Base-by-base conservation (phyloP, 2,329 filamentous ascomycete genomes). In the Zalaria sp. region DNA sequence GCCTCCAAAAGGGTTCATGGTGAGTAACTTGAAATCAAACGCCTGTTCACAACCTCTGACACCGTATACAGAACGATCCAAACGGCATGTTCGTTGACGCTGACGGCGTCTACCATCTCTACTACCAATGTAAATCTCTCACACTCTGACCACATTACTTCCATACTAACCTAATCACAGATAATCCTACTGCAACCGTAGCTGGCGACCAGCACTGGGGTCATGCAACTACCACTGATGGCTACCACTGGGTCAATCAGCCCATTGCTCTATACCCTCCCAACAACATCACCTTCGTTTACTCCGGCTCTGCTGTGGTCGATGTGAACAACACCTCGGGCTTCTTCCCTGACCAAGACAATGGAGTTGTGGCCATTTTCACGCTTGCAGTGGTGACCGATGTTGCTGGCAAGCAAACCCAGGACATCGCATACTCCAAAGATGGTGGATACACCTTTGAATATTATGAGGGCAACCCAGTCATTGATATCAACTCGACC, bases 121-220 rank as follows among this genome's bases (percentile, higher is more conserved):
- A 81, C 57, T 82, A 81, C 50, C 77, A 81, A 53, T 77, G 68
- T 62, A 58, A 59, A 54, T 34, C 5, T 5, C 27, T 36, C 29
- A 37, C 34, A 35, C 25, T 25, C 27, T 6, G 36, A 7, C n/a
- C 11, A 26, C 7, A 11, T 7, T 11, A 4, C 36, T 38, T 25
- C 10, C n/a, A 25, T n/a, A 32, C 36, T 44, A 46, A 32, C 29
- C 29, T 7, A n/a, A 45, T 37, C 39, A 42, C 36, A 68, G 66
- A 71, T 48, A 72, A 73, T 42, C 69, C 71, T 1, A 63, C 63
- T 0, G 66, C 53, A 2, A 57, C 60, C 5, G 64, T 71, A 1
- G 70, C 62, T 4, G 75, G 74, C 1, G 75, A 77, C 45, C 71
- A 79, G 51, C 75, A 80, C 49, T 81, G 77, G 78, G 77, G 78